Base-by-base conservation (phyloP, 768 basidiomycete species). In the Vararia minispora region DNA sequence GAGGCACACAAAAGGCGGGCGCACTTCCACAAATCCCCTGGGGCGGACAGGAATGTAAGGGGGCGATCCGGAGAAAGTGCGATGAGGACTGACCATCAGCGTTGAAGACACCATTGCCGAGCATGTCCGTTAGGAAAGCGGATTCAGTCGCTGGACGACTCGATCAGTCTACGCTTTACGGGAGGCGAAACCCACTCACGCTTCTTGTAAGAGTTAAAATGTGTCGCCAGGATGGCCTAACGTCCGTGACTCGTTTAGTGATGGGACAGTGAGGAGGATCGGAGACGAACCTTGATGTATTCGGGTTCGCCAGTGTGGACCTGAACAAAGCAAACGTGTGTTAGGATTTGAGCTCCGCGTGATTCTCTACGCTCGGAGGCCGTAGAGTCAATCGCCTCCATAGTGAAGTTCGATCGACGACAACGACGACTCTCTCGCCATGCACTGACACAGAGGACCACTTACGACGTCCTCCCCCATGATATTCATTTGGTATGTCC, bases 91-190 rank as follows among this genome's bases (percentile, higher is more conserved):
- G 39, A 64, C 70, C 69, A 48, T 72, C 69, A 2, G 69, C 64
- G 43, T 72, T 75, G 54, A 77, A 76, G 5, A 76, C 65, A 5
- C 76, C 75, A 0, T 59, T 65, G 12, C 73, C 73, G 12, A 73
- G 49, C 11, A 72, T 29, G 13, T 22, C 20, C 25, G n/a, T 22
- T 25, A 35, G n/a, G n/a, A n/a, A n/a, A n/a, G n/a, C n/a, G n/a
- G n/a, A n/a, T n/a, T n/a, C n/a, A n/a, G n/a, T n/a, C n/a, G n/a
- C n/a, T n/a, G n/a, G n/a, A n/a, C n/a, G n/a, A n/a, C n/a, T n/a
- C n/a, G n/a, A n/a, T n/a, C n/a, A n/a, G n/a, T n/a, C n/a, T n/a
- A n/a, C n/a, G n/a, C n/a, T n/a, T n/a, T 35, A 8, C 26, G 35
- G n/a, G 25, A 11, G 9, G 24, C 35, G 22, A 35, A 35, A 2